Percentiles rank a stretch among this genome's conserved stretches.
phyloP scores from a whole-genome alignment of 805 yeast species.

The Starmera dryadoides region DNA sequence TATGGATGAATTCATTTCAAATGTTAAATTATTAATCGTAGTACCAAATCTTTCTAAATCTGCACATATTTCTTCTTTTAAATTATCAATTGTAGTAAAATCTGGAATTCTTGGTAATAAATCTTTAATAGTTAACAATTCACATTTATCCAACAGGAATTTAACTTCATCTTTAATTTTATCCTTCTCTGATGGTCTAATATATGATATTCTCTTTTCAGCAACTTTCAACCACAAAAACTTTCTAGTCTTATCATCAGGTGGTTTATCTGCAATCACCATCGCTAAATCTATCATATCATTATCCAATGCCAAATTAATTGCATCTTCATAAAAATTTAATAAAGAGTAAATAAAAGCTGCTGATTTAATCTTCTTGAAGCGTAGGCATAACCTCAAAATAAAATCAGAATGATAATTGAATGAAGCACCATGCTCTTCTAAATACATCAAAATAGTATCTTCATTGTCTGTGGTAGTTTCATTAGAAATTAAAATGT shows the following conservation, averaged over 20 bases:
- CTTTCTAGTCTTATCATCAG: constrained; percentile 48
- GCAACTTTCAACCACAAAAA: constrained; percentile 65
- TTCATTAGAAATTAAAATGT: constrained; percentile 45
- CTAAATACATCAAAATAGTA: constrained; percentile 43
- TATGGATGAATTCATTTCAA: constrained; percentile 72
- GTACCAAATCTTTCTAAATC: constrained; percentile 71
- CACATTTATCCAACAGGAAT: constrained; percentile 36
- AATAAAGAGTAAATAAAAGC: constrained; percentile 64
- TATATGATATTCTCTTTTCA: constrained; percentile 19
- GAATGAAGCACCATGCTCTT: constrained; percentile 29
- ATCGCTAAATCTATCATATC: constrained; percentile 53
- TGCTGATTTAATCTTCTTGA: constrained; percentile 55
- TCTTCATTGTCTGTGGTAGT: constrained; percentile 30
- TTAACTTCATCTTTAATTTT: constrained; percentile 21
- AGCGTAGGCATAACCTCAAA: constrained; percentile 61
- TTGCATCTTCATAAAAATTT: constrained; percentile 73
- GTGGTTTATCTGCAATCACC: constrained; percentile 49
- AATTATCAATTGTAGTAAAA: constrained; percentile 69
- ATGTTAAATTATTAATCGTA: constrained; percentile 55
- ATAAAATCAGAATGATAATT: constrained; percentile 68
- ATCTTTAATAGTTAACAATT: constrained; percentile 64
- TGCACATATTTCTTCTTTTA: constrained; percentile 75
- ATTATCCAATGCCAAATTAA: constrained; percentile 59
- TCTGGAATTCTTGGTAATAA: constrained; percentile 81
- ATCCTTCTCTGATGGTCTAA: constrained; percentile 21